phyloP scores from a whole-genome alignment of 2,329 filamentous ascomycete species.

The Aspergillus niger region DNA sequence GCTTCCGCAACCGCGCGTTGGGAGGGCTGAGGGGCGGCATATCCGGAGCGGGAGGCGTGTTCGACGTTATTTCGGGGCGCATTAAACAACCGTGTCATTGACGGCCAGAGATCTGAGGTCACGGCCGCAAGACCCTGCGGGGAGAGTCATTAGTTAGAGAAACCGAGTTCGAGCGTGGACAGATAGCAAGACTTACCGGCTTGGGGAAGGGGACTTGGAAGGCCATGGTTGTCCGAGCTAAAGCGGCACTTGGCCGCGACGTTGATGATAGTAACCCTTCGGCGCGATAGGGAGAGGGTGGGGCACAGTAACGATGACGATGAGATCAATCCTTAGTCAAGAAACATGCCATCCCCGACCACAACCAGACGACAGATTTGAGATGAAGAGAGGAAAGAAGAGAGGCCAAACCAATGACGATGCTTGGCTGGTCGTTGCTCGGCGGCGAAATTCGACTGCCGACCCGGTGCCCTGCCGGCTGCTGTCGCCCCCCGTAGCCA shows the following conservation, averaged over 20 bases:
- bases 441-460: constrained; percentile 36
- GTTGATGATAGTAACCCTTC: constrained; percentile 20
- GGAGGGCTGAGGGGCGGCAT: constrained; percentile 14
- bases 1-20: constrained; percentile 20
- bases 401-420: constrained; percentile 9
- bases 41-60: constrained; percentile 22
- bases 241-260: constrained; percentile 43
- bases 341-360: constrained; percentile 30
- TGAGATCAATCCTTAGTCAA: constrained; percentile 16
- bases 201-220: constrained; percentile 52
- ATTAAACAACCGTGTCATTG: constrained; percentile 42
- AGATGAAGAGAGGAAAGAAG: constrained; percentile 7
- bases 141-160: constrained; percentile 15
- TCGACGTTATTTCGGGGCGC: constrained; percentile 40
- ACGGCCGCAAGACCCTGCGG: constrained; percentile 50
- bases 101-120: constrained; percentile 48
- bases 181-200: constrained; percentile 42
- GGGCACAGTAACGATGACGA: constrained; percentile 6
- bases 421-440: constrained; percentile 15
- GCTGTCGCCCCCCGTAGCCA: constrained; percentile 22
- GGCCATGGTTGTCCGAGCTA: constrained; percentile 49
- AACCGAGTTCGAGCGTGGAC: neutral
- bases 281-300: neutral
- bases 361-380: constrained; percentile 23
- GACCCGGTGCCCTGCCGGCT: constrained; percentile 29